phyloP scores from a whole-genome alignment of 179 eudicot genomes.

The Silene coronaria region DNA sequence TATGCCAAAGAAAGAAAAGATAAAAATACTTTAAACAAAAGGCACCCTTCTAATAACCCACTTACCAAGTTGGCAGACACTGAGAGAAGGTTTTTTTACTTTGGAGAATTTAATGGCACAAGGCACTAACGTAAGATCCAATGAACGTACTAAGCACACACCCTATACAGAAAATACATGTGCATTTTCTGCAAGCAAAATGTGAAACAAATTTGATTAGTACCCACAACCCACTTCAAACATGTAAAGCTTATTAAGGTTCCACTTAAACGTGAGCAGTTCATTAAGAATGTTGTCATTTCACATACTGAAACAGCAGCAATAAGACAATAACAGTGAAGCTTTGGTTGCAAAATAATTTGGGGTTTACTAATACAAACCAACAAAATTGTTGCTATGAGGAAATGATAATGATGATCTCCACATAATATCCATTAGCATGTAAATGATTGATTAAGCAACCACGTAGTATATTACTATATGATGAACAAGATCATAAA shows the following conservation, averaged over 20 bases:
- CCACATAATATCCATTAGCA: not conserved
- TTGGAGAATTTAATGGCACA: slow-evolving; percentile 12
- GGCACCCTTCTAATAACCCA: slow-evolving; percentile 22
- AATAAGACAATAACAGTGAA: not conserved
- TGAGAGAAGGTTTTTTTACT: slow-evolving; percentile 1
- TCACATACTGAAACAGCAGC: not conserved
- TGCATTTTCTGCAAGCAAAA: slow-evolving; percentile 11
- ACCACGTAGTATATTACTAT: not conserved
- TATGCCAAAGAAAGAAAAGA: slow-evolving; percentile 19
- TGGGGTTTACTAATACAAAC: not conserved
- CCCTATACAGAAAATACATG: not conserved
- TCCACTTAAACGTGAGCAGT: not conserved
- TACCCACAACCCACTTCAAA: not conserved
- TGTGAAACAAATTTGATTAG: slow-evolving; percentile 1
- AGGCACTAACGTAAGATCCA: slow-evolving; percentile 20
- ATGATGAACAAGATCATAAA: slow-evolving; percentile 10
- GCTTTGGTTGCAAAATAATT: not conserved
- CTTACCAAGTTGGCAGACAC: slow-evolving; percentile 17
- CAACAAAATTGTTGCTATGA: not conserved
- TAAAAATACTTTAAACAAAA: slow-evolving; percentile 10
- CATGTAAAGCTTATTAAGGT: not conserved
- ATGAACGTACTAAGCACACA: slow-evolving; percentile 11
- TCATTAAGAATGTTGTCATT: not conserved
- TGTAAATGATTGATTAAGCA: slow-evolving; percentile 4
- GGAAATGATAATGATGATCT: not conserved